Evolutionary conservation across 1,284 basidiomycete genomes (phyloP).

Genomic region (Sanghuangporus baumii): DNA sequence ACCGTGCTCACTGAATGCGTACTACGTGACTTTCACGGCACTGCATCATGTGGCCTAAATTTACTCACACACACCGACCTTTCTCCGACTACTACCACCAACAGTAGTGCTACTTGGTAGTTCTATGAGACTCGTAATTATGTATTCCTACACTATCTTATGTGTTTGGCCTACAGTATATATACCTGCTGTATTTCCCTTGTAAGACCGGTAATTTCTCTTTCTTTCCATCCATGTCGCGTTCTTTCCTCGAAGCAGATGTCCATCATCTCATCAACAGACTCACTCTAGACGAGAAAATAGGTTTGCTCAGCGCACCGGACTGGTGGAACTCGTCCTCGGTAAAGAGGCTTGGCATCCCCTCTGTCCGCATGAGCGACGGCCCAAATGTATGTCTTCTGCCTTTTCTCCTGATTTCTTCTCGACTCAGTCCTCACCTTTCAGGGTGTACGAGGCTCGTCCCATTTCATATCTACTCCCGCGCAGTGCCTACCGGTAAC

Average conservation of each 20-base stretch:
- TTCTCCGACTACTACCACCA: neutral
- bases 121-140: neutral
- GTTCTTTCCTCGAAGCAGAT: slow-evolving; percentile 44
- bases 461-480: slow-evolving; percentile 56
- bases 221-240: slow-evolving; percentile 15
- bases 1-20: neutral
- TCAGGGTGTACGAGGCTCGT: slow-evolving; percentile 62
- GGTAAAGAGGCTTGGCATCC: slow-evolving; percentile 53
- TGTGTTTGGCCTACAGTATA: neutral
- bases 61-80: neutral
- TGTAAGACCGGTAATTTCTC: neutral
- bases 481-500: slow-evolving; percentile 58
- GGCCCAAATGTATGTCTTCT: slow-evolving; percentile 48
- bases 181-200: neutral
- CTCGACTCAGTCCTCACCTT: slow-evolving; percentile 7
- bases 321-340: slow-evolving; percentile 69
- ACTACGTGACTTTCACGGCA: neutral
- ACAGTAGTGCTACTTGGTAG: neutral
- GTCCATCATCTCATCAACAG: slow-evolving; percentile 47
- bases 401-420: neutral
- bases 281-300: slow-evolving; percentile 58
- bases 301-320: slow-evolving; percentile 54
- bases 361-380: slow-evolving; percentile 60
- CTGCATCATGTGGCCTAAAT: neutral
- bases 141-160: neutral